A percentile compares a stretch with the other conserved stretches of the same genome.
Conservation (phyloP, 2,329 filamentous ascomycete species). For the Cytospora leucostoma region DNA sequence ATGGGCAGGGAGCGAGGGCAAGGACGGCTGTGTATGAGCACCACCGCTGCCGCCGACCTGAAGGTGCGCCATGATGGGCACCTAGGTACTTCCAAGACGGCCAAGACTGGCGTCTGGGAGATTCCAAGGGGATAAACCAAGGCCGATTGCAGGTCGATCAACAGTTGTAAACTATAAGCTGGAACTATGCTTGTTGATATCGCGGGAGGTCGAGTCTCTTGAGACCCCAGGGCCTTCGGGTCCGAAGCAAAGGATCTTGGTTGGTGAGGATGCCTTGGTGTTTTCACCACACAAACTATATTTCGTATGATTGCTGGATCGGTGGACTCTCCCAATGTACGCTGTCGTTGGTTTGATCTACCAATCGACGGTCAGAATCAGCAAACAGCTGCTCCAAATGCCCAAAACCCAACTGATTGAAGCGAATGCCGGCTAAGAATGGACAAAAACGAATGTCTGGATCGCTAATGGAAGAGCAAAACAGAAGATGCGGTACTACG, state of each 20-base stretch:
- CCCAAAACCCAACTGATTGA: constrained; percentile 15
- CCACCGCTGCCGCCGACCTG: constrained; percentile 55
- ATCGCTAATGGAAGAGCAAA: constrained; percentile 23
- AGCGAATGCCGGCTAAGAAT: constrained; percentile 11
- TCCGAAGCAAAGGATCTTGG: neutral
- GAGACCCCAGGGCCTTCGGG: neutral
- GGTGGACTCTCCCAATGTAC: neutral
- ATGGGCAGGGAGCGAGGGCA: constrained; percentile 85
- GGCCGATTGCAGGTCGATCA: neutral
- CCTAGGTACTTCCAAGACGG: constrained; percentile 30
- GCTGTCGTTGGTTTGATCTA: neutral
- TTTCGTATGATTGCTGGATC: neutral
- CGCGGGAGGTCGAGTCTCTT: neutral
- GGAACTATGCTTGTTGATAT: neutral
- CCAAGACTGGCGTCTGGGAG: constrained; percentile 32
- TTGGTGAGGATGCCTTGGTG: neutral
- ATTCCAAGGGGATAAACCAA: neutral
- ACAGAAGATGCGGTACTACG: constrained; percentile 21
- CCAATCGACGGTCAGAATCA: neutral
- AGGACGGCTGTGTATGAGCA: constrained; percentile 78
- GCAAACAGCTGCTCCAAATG: constrained; percentile 8
- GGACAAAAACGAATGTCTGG: constrained; percentile 34
- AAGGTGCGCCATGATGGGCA: constrained; percentile 59
- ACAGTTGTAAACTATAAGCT: neutral
- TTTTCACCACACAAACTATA: neutral